Base-by-base conservation (phyloP, 2,329 filamentous ascomycete genomes). In the Aspergillus intermedius region DNA sequence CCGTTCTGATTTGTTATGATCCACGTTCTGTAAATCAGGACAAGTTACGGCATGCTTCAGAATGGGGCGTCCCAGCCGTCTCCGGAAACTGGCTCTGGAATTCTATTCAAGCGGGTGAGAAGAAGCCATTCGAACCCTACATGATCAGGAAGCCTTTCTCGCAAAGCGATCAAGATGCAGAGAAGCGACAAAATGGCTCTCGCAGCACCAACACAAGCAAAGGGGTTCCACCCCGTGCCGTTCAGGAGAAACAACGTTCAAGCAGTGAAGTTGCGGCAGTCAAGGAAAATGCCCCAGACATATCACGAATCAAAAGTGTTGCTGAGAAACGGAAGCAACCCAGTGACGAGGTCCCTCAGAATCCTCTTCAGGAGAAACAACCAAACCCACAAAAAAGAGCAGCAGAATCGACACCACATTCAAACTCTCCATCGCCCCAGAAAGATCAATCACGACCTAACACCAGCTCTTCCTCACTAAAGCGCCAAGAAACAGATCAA, bases 51-150 rank as follows among this genome's bases (percentile, higher is more conserved):
- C 84, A 88, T 61, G 90, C 90, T 0, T 66, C 82, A 7, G 78
- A 84, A 58, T 88, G 87, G 76, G 78, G 78, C 4, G 85, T 97
- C 9, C 88, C 90, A 2, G 82, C 91, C n/a, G 87, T 97, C 9
- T 79, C 79, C 6, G 80, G 82, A 15, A 80, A 85, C 19, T 98
- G 93, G 93, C 74, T 98, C 2, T 93, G 87, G 84, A 79, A 84
- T 45, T 93, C 87, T 55, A 82, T 96, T 45, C 74, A 77, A 46
- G 65, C 62, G 42, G 60, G 79, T 25, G 65, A 73, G 47, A 73
- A 70, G 57, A 71, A 78, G 48, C 60, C 75, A 9, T 77, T 76
- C 44, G 66, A 72, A 19, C 65, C 71, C 25, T 80, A 78, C 59
- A 54, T 67, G 17, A 64, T 72, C 44, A 60, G 60, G 25, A 60